Evolutionary conservation across 1,284 basidiomycete species (phyloP).

Genomic region (Cutaneotrichosporon curvatum): DNA sequence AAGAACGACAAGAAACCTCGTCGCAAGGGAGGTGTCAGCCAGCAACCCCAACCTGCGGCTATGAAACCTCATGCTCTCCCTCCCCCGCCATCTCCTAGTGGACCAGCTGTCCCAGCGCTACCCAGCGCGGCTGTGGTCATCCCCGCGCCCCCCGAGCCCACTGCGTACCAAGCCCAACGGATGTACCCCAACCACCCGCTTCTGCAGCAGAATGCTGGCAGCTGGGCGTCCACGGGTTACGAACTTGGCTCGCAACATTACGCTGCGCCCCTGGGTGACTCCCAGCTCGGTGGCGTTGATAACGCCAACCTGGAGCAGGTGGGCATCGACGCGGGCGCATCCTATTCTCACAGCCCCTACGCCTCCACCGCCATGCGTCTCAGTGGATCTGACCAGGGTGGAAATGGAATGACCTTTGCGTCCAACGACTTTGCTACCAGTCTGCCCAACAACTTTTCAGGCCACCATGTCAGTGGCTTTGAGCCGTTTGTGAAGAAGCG

Average conservation of each 20-base stretch:
- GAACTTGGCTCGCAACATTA: not conserved
- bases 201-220: constrained; percentile 14
- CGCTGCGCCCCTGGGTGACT: not conserved
- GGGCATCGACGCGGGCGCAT: not conserved
- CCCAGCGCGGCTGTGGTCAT: too few species aligned
- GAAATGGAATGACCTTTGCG: not conserved
- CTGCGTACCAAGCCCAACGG: constrained; percentile 28
- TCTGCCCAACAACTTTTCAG: too few species aligned
- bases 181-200: constrained; percentile 43
- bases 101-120: not conserved
- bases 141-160: constrained; percentile 8
- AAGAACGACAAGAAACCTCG: constrained; percentile 30
- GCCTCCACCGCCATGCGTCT: constrained; percentile 21
- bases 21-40: constrained; percentile 14
- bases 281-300: not conserved
- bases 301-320: not conserved
- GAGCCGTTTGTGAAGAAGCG: constrained; percentile 32
- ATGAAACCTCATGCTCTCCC: not conserved
- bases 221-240: not conserved
- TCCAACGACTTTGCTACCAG: not conserved
- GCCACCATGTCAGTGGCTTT: not conserved
- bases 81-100: not conserved
- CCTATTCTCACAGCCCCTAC: not conserved
- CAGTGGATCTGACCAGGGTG: constrained; percentile 22
- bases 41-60: not conserved